Conservation (phyloP, 345 rosid genomes). For the Hevea brasiliensis region DNA sequence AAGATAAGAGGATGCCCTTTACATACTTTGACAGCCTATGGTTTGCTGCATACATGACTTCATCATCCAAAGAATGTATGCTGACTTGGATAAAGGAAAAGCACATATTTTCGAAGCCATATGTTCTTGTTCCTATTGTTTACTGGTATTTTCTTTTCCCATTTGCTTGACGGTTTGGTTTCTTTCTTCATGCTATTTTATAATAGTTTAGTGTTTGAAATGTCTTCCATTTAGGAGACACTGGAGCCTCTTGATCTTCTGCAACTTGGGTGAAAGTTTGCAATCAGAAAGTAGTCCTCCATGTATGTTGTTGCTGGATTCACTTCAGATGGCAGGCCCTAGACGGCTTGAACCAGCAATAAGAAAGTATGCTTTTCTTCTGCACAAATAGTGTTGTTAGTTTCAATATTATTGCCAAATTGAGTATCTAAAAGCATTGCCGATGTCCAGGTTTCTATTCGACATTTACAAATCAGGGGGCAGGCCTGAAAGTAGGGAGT, state of each 20-base stretch:
- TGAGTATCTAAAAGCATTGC: conserved; percentile 1
- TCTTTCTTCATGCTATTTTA: neutral
- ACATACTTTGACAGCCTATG: conserved; percentile 53
- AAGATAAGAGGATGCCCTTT: conserved; percentile 43
- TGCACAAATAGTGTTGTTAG: neutral
- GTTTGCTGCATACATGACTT: conserved; percentile 48
- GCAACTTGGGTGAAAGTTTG: conserved; percentile 55
- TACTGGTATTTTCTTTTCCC: conserved; percentile 39
- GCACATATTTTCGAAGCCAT: conserved; percentile 55
- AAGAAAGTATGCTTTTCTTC: conserved; percentile 41
- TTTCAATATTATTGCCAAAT: neutral
- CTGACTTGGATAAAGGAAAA: conserved; percentile 52
- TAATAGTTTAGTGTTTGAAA: conserved; percentile 18
- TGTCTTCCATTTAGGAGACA: conserved; percentile 38
- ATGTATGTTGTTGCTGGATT: conserved; percentile 70
- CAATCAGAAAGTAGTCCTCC: conserved; percentile 40
- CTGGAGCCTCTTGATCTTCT: conserved; percentile 75
- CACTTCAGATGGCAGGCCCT: conserved; percentile 53
- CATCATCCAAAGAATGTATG: conserved; percentile 32
- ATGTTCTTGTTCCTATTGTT: conserved; percentile 68
- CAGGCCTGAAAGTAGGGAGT: conserved; percentile 39
- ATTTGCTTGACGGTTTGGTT: neutral
- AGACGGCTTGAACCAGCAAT: conserved; percentile 58
- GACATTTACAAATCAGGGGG: conserved; percentile 51
- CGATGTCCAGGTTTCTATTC: conserved; percentile 50